A percentile compares a stretch with the other conserved stretches of the same genome.
phyloP scores from a whole-genome alignment of 1,139 yeast species.

The Pichia sp. region DNA sequence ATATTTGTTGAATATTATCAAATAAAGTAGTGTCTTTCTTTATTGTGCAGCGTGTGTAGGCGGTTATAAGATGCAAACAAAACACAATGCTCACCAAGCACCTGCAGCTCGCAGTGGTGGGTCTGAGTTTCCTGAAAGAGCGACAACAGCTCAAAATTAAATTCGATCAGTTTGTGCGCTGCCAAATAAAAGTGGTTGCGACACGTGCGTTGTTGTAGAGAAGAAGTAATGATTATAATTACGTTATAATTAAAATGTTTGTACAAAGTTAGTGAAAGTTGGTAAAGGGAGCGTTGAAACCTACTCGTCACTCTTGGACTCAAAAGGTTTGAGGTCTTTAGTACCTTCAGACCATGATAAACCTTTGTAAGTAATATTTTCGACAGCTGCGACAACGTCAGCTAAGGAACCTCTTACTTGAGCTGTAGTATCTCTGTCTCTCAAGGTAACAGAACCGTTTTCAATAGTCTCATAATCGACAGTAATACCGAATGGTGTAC shows the following conservation, averaged over 20 bases:
- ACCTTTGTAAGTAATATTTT: constrained; percentile 67
- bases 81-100: too few relatives aligned
- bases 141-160: neutral
- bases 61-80: too few relatives aligned
- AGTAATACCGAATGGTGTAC: constrained; percentile 98
- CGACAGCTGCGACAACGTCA: constrained; percentile 73
- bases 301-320: constrained; percentile 27
- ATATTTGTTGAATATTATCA: too few relatives aligned
- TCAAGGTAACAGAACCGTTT: constrained; percentile 85
- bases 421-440: constrained; percentile 96
- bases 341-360: constrained; percentile 84
- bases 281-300: neutral
- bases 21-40: too few relatives aligned
- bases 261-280: neutral
- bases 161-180: neutral
- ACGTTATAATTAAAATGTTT: neutral
- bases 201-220: too few relatives aligned
- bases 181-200: too few relatives aligned
- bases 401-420: constrained; percentile 92
- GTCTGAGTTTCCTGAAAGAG: too few relatives aligned
- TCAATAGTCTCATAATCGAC: constrained; percentile 91
- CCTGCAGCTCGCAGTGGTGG: too few relatives aligned
- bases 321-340: constrained; percentile 55
- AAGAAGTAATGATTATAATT: neutral
- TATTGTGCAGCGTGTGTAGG: too few relatives aligned